Conservation (phyloP, 192 early-diverging fungal genomes). For the Martensiomyces pterosporus region DNA sequence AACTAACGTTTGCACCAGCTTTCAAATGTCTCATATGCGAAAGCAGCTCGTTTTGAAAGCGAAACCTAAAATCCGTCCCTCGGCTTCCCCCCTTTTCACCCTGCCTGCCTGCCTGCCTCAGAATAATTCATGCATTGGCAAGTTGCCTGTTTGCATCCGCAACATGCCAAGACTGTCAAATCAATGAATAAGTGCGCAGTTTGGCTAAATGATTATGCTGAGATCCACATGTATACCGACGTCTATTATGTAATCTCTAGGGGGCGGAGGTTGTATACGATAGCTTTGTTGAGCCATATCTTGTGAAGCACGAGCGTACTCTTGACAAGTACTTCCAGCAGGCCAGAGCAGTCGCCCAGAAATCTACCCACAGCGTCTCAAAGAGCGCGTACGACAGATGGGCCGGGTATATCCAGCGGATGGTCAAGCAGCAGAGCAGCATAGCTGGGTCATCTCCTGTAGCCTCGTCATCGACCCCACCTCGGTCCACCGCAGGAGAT, state of each 20-base stretch:
- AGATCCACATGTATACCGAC: neutral
- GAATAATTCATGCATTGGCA: too few species aligned
- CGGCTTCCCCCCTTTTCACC: too few species aligned
- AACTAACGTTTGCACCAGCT: too few species aligned
- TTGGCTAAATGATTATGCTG: too few species aligned
- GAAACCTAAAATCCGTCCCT: too few species aligned
- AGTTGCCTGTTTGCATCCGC: too few species aligned
- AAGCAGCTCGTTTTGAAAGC: too few species aligned
- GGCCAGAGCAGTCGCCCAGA: conserved; percentile 38
- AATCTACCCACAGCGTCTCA: conserved; percentile 32
- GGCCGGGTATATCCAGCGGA: conserved; percentile 41
- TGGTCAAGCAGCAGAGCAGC: conserved; percentile 20
- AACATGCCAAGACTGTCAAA: too few species aligned
- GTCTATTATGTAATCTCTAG: conserved; percentile 15
- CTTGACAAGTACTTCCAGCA: conserved; percentile 42
- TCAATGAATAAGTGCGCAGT: too few species aligned
- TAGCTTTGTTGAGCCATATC: conserved; percentile 44
- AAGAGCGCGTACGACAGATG: conserved; percentile 45
- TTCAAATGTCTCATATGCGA: too few species aligned
- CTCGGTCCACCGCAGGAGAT: neutral
- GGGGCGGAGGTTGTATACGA: conserved; percentile 47
- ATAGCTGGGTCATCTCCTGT: neutral
- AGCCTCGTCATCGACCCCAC: too few species aligned
- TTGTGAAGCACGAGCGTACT: conserved; percentile 30
- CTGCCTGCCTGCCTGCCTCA: too few species aligned